Base-by-base conservation (phyloP, 2,329 filamentous ascomycete genomes). In the Aureobasidium vineae region DNA sequence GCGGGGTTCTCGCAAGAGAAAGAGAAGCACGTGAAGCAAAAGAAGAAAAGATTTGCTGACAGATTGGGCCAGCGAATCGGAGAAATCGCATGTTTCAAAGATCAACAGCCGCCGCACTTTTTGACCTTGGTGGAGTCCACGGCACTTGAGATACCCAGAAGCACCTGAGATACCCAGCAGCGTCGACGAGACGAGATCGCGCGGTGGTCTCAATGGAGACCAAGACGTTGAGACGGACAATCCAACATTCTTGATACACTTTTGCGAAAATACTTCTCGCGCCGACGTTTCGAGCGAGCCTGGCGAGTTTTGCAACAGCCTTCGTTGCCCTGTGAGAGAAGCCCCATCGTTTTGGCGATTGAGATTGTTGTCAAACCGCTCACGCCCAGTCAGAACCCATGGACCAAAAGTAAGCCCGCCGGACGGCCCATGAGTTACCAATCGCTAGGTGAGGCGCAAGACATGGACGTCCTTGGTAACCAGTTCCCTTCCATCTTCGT, bases 291-390 rank as follows among this genome's bases (percentile, higher is more conserved):
- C n/a, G 57, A 49, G 21, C 31, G 38, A 45, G 56, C n/a, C 53
- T 60, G 40, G 11, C 21, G 11, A 40, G 28, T 33, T 45, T 63
- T 38, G 49, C 28, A 54, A 54, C 43, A 26, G 31, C 26, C 23
- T 21, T 53, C 11, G 61, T 64, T 54, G 61, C 61, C 40, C 47
- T 64, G 61, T 54, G 61, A 26, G 36, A 53, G 47, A 63, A 45
- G 36, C 38, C 43, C 26, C 6, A 54, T 53, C 61, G 61, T 64
- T 64, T 31, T 36, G 28, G 40, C 61, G 36, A 36, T 54, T 45
- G 49, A 64, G 49, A 54, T 64, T 64, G 49, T 50, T 63, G 45
- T 50, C 45, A 50, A 49, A 63, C 59, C 41, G 59, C 59, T 63
- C 57, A 28, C 19, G 26, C 26, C 41, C 28, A 28, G 41, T 57